Conservation (phyloP, 1,284 basidiomycete species). For the Cryptococcus jaspeensis region DNA sequence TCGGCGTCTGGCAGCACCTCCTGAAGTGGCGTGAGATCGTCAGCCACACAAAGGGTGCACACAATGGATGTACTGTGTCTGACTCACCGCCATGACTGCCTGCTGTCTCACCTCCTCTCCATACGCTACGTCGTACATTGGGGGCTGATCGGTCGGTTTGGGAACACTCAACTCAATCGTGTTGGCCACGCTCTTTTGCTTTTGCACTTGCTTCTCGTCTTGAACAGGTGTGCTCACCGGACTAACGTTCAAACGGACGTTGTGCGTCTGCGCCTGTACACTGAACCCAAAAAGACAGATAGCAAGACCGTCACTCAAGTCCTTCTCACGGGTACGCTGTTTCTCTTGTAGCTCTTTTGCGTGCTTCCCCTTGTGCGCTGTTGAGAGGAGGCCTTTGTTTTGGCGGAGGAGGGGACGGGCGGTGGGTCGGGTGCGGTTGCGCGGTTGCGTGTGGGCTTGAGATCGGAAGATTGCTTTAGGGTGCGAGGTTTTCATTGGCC, state of each 20-base stretch:
- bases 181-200: neutral
- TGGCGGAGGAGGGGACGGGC: neutral
- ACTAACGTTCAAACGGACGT: neutral
- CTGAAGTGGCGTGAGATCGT: constrained; percentile 12
- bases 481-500: constrained; percentile 9
- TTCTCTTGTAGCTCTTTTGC: neutral
- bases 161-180: too few species aligned
- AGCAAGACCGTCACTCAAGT: constrained; percentile 22
- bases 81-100: constrained; percentile 42
- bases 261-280: constrained; percentile 3
- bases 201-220: neutral
- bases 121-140: constrained; percentile 37
- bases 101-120: constrained; percentile 39
- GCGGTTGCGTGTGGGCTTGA: neutral
- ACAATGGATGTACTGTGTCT: neutral
- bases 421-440: neutral
- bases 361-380: neutral
- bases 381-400: neutral
- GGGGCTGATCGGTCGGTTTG: neutral
- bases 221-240: neutral
- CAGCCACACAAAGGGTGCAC: constrained; percentile 1
- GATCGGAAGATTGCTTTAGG: constrained; percentile 8
- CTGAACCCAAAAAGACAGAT: constrained; percentile 37
- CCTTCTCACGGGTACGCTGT: neutral
- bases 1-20: constrained; percentile 42